Conservation (phyloP, 257 asterid genomes). For the Ajuga chamaepitys region DNA sequence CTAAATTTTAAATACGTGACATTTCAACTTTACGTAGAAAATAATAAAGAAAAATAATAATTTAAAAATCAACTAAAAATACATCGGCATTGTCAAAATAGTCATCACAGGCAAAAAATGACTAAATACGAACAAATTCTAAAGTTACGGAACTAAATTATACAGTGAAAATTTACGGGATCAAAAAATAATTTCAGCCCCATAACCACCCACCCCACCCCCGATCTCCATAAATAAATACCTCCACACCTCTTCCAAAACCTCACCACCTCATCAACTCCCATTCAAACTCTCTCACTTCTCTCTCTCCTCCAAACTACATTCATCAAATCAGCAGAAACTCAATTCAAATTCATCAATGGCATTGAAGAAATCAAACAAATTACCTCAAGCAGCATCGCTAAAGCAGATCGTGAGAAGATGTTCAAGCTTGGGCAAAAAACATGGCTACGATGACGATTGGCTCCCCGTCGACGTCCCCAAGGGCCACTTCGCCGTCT, state of each 20-base stretch:
- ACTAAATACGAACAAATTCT: too few species aligned
- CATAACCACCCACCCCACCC: neutral
- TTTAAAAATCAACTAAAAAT: too few species aligned
- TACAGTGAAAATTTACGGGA: too few species aligned
- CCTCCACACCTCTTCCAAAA: slow-evolving; percentile 13
- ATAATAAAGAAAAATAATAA: too few species aligned
- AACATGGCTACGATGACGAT: slow-evolving; percentile 24
- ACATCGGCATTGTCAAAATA: too few species aligned
- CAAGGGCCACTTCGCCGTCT: slow-evolving; percentile 42
- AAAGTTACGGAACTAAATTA: too few species aligned
- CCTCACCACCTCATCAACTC: neutral
- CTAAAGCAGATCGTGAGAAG: slow-evolving; percentile 35
- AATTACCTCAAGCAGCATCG: slow-evolving; percentile 20
- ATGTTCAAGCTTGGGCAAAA: slow-evolving; percentile 42
- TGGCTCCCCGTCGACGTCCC: slow-evolving; percentile 43
- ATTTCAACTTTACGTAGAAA: too few species aligned
- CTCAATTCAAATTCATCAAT: neutral
- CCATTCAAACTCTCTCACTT: neutral
- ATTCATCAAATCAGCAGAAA: neutral
- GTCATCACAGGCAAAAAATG: too few species aligned
- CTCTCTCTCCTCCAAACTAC: neutral
- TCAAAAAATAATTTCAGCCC: too few species aligned
- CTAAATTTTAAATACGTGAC: too few species aligned
- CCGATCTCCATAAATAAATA: slow-evolving; percentile 29
- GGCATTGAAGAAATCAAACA: slow-evolving; percentile 36